Conservation (phyloP, 345 rosid genomes). For the Lenwebbia sp. region DNA sequence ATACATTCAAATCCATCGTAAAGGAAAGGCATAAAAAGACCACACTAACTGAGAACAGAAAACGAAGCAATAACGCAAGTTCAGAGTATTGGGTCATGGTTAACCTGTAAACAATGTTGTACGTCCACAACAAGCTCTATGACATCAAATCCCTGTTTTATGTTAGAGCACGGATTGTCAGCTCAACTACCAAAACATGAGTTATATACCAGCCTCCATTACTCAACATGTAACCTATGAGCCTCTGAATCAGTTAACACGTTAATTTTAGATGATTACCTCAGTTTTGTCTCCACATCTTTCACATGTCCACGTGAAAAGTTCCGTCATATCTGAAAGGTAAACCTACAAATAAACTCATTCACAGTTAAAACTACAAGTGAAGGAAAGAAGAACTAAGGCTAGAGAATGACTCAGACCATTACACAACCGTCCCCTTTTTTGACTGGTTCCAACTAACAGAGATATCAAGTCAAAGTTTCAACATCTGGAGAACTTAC, state of each 20-base stretch:
- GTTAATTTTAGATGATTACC: constrained; percentile 21
- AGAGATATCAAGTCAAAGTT: not conserved
- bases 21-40: not conserved
- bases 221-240: not conserved
- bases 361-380: not conserved
- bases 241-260: not conserved
- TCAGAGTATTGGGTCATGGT: not conserved
- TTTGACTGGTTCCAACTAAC: not conserved
- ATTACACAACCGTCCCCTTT: not conserved
- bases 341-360: constrained; percentile 44
- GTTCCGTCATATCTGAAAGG: constrained; percentile 67
- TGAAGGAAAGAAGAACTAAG: not conserved
- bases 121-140: constrained; percentile 76
- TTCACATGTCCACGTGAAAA: constrained; percentile 82
- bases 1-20: not conserved
- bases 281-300: constrained; percentile 73
- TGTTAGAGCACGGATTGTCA: not conserved
- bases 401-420: not conserved
- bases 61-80: not conserved
- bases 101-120: constrained; percentile 83
- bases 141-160: constrained; percentile 75
- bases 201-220: not conserved
- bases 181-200: not conserved
- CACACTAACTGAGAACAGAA: not conserved
- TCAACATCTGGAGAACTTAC: not conserved